These are phyloP conservation scores for Russula ochroleuca DNA, from an alignment of 768 basidiomycete species.

Conservation along the genomic window DNA sequence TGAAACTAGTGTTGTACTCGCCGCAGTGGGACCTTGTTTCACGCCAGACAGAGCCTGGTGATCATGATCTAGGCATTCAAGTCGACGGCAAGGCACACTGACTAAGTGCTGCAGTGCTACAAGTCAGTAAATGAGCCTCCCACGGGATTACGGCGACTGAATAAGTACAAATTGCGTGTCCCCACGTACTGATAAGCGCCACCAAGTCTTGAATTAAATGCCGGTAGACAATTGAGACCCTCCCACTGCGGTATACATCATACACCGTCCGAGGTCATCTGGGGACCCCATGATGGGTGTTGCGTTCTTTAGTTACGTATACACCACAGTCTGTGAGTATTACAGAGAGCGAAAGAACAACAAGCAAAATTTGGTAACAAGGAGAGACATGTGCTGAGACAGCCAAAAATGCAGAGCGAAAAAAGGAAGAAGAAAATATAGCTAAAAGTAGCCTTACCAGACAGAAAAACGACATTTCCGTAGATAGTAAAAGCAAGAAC, in stretches of 20 bases:
- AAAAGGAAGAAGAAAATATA: not conserved
- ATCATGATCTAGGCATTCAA: not conserved
- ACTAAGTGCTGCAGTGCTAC: not conserved
- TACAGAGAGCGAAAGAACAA: conserved; percentile 13
- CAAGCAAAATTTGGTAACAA: not conserved
- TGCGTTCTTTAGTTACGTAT: conserved; percentile 18
- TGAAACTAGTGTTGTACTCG: no score
- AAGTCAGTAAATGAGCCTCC: not conserved
- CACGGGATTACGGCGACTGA: not conserved
- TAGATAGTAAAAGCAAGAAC: conserved; percentile 19
- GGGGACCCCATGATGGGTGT: not conserved
- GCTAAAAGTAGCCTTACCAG: conserved; percentile 4
- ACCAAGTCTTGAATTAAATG: not conserved
- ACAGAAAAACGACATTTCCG: conserved; percentile 10
- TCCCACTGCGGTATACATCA: conserved; percentile 2
- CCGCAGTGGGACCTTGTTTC: no score
- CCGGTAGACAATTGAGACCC: conserved; percentile 2
- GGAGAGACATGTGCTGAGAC: not conserved
- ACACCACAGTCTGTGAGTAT: conserved; percentile 20
- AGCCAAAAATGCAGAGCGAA: conserved; percentile 10
- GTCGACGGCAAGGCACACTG: not conserved
- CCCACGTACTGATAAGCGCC: not conserved
- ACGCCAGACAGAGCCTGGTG: not conserved
- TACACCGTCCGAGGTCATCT: not conserved
- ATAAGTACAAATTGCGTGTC: not conserved